Evolutionary conservation across 2,329 filamentous ascomycete genomes (phyloP).

Genomic region (Cordyceps fumosorosea): DNA sequence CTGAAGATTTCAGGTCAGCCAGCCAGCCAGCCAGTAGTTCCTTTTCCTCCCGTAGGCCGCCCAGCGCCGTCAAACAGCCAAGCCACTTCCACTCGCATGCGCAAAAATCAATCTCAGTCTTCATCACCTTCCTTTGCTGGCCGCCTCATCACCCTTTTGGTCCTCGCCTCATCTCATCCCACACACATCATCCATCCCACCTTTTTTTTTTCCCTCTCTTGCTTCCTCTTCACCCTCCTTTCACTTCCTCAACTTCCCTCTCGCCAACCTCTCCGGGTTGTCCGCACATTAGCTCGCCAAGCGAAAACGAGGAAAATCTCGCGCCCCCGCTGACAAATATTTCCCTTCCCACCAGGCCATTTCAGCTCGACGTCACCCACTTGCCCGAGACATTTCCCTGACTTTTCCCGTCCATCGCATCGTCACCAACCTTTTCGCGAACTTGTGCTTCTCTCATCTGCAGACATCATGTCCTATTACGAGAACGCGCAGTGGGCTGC

Average conservation of each 20-base stretch:
- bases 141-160: neutral
- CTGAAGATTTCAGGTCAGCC: neutral
- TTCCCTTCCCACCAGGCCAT: constrained; percentile 6
- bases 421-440: constrained; percentile 16
- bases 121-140: neutral
- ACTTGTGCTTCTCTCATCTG: neutral
- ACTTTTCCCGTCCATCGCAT: constrained; percentile 11
- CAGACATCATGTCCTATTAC: constrained; percentile 37
- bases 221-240: neutral
- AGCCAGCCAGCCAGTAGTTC: too few relatives aligned
- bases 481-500: constrained; percentile 37
- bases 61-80: too few relatives aligned
- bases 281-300: constrained; percentile 5
- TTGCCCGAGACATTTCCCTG: constrained; percentile 13
- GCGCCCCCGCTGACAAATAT: constrained; percentile 12
- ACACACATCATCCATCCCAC: too few relatives aligned
- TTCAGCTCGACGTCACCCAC: constrained; percentile 13
- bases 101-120: neutral
- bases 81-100: neutral
- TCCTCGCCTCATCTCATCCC: neutral
- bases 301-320: neutral
- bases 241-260: neutral
- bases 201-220: neutral
- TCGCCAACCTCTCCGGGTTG: neutral
- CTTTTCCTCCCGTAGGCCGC: too few relatives aligned